Evolutionary conservation across 1,284 basidiomycete species (phyloP), one percentile per base, ranked within the genome.

Genomic region (Tilletia caries): DNA sequence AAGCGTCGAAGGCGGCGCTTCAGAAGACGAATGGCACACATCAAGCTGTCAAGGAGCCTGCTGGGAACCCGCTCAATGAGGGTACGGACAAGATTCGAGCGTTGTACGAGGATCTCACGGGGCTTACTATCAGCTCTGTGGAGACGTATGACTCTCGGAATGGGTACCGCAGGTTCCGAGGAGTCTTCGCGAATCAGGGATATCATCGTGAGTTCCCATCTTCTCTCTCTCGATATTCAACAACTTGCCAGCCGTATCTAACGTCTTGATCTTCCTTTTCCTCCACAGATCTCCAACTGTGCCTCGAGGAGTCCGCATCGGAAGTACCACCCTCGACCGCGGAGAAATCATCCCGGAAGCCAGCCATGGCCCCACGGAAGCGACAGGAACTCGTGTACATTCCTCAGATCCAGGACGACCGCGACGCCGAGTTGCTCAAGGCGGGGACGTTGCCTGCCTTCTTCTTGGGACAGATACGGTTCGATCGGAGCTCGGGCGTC

Each of bases 81-180:
- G 78, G 79, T 66, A 76, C 79, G 33, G 72, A 73, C 48, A 79
- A 80, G 1, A 70, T 82, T 8, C 76, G 80, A 13, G 74, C 75
- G 48, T 73, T 82, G 43, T 82, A 82, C 73, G 81, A 82, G 67
- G 81, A 82, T 41, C 70, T 82, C 10, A 82, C 81, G 10, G 81
- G 81, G 3, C 68, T 82, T 23, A 75, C 78, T 29, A 68, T 82
- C 18, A 75, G 71, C 13, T 73, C 75, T 4, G 75, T 79, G 20
- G 77, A 77, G 44, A 58, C 66, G 48, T 70, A 71, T 46, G 71
- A 76, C 13, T 1, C 66, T 1, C 23, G 44, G 12, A 37, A 70
- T 3, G 60, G 66, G 13, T 68, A 69, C 23, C 69, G 73, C 1
- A 66, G 75, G 10, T 82, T 75, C 73, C 74, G 75, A 44, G 71